phyloP scores from a whole-genome alignment of 129 eudicot genomes.

The Apium graveolens region DNA sequence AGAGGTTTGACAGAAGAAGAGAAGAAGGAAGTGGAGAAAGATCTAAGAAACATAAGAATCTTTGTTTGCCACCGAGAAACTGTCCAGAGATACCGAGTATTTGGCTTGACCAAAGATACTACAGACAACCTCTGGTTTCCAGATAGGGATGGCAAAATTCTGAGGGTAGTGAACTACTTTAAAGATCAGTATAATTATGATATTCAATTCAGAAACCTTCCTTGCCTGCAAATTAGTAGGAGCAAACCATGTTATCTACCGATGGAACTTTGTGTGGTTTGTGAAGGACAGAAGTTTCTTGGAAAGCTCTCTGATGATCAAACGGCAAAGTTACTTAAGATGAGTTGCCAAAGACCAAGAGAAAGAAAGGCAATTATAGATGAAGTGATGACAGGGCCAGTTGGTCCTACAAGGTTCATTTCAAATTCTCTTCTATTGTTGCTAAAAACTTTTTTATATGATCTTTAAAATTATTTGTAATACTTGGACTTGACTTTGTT shows the following conservation, averaged over 20 bases:
- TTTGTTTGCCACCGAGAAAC: constrained; percentile 82
- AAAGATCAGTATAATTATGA: constrained; percentile 81
- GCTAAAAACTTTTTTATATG: neutral
- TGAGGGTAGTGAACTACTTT: constrained; percentile 62
- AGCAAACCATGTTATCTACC: constrained; percentile 85
- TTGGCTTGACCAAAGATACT: constrained; percentile 64
- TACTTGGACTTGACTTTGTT: neutral
- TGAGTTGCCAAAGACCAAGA: constrained; percentile 83
- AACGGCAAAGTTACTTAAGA: constrained; percentile 64
- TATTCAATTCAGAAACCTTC: constrained; percentile 59
- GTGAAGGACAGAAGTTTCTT: constrained; percentile 92
- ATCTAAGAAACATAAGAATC: constrained; percentile 60
- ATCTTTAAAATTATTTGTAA: neutral
- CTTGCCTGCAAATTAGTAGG: constrained; percentile 87
- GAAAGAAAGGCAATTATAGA: constrained; percentile 74
- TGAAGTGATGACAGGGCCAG: constrained; percentile 77
- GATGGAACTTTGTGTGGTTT: constrained; percentile 89
- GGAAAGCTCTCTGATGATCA: constrained; percentile 97
- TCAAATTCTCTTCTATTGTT: neutral
- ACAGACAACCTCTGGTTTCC: constrained; percentile 69
- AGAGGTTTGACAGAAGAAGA: constrained; percentile 48
- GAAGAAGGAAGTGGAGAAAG: constrained; percentile 72
- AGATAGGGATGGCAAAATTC: constrained; percentile 55
- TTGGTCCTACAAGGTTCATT: constrained; percentile 82
- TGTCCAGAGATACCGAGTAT: constrained; percentile 66